Evolutionary conservation across 2,329 filamentous ascomycete genomes (phyloP).

Genomic region (Exophiala xenobiotica): DNA sequence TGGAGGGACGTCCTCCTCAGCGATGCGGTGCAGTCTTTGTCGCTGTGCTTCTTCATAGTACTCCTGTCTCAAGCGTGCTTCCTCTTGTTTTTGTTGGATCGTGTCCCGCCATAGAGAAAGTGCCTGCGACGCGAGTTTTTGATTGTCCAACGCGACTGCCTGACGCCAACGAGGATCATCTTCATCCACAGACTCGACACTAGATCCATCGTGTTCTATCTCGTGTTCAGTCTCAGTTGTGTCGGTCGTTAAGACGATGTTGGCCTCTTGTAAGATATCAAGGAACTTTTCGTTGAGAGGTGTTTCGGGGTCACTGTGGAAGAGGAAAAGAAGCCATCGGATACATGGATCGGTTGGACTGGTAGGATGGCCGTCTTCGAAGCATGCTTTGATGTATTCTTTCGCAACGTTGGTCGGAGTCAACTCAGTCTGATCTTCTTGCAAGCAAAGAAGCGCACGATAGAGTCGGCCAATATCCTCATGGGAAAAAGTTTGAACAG

Average conservation of each 20-base stretch:
- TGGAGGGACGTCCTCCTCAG: too few species aligned
- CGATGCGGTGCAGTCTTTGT: too few species aligned
- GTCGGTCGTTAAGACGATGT: conserved; percentile 20
- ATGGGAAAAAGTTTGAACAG: conserved; percentile 11
- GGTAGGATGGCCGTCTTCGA: conserved; percentile 9
- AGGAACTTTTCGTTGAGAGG: conserved; percentile 24
- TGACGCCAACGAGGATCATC: conserved; percentile 21
- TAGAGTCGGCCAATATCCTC: conserved; percentile 22
- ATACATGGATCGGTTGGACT: conserved; percentile 16
- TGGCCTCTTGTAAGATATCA: conserved; percentile 20
- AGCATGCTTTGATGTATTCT: conserved; percentile 11
- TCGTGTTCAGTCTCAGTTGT: conserved; percentile 14
- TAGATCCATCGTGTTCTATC: conserved; percentile 11
- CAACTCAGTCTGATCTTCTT: conserved; percentile 10
- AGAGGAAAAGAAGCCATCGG: conserved; percentile 16
- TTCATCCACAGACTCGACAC: conserved; percentile 16
- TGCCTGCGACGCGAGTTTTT: conserved; percentile 19
- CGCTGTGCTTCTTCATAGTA: conserved; percentile 15
- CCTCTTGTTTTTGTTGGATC: conserved; percentile 12
- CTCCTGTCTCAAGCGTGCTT: conserved; percentile 8
- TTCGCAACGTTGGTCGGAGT: conserved; percentile 2
- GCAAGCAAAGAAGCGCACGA: conserved; percentile 15
- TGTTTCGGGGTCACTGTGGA: conserved; percentile 4
- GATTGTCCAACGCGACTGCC: conserved; percentile 22
- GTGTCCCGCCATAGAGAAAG: conserved; percentile 18